Evolutionary conservation across 257 asterid species (phyloP).

Genomic region (Lantana camara): DNA sequence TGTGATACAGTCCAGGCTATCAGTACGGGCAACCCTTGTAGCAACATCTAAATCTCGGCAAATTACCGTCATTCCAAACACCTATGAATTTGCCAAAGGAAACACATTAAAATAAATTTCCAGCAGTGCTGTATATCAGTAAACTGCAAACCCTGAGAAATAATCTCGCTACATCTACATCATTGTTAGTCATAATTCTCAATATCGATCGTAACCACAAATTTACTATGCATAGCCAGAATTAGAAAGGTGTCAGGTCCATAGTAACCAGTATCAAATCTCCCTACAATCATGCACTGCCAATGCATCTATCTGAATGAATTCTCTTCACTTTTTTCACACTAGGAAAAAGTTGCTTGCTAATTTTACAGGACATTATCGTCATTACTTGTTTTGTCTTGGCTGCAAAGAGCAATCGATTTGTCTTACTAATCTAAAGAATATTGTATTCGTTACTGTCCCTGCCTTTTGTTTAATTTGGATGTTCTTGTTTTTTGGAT

Average conservation of each 20-base stretch:
- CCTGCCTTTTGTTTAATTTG: too few species aligned
- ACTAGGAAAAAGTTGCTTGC: neutral
- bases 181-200: slow-evolving; percentile 11
- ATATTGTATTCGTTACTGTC: neutral
- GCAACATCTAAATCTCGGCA: slow-evolving; percentile 98
- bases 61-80: slow-evolving; percentile 88
- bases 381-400: too few species aligned
- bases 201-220: neutral
- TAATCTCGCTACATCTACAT: slow-evolving; percentile 11
- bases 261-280: neutral
- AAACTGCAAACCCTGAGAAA: slow-evolving; percentile 18
- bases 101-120: slow-evolving; percentile 23
- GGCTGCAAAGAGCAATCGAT: too few species aligned
- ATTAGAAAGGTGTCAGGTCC: neutral
- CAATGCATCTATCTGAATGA: neutral
- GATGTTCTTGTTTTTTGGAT: too few species aligned
- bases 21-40: slow-evolving; percentile 81
- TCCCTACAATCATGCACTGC: neutral
- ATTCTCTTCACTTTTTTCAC: neutral
- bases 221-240: neutral
- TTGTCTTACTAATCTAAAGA: neutral
- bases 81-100: slow-evolving; percentile 46
- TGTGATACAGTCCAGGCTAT: slow-evolving; percentile 95
- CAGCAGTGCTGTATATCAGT: slow-evolving; percentile 9
- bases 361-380: too few species aligned